A percentile compares a stretch with the other conserved stretches of the same genome.
These are phyloP conservation scores for Boletus mariae DNA, from an alignment of 1,284 basidiomycete species.

Conservation along the genomic window DNA sequence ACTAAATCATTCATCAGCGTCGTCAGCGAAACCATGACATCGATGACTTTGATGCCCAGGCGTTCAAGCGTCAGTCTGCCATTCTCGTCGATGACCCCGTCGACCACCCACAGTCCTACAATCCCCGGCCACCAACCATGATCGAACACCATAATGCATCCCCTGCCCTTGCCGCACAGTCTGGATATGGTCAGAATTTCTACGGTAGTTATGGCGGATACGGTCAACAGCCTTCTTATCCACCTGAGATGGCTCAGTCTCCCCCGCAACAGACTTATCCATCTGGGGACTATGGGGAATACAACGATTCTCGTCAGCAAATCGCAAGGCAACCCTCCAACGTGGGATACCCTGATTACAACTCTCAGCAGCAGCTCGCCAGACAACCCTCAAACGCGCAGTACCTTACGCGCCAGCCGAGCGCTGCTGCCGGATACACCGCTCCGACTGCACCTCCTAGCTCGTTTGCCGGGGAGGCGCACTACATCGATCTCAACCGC, in stretches of 20 bases:
- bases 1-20: slow-evolving; percentile 37
- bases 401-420: slow-evolving; percentile 27
- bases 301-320: slow-evolving; percentile 26
- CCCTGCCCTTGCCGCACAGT: slow-evolving; percentile 26
- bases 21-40: slow-evolving; percentile 39
- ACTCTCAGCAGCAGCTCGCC: slow-evolving; percentile 23
- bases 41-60: slow-evolving; percentile 48
- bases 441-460: slow-evolving; percentile 6
- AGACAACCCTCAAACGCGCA: slow-evolving; percentile 26
- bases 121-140: slow-evolving; percentile 55
- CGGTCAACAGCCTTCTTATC: slow-evolving; percentile 37
- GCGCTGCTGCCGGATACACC: slow-evolving; percentile 16
- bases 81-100: slow-evolving; percentile 49
- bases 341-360: slow-evolving; percentile 18
- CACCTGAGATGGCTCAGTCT: slow-evolving; percentile 17
- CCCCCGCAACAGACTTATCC: too few relatives aligned
- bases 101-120: slow-evolving; percentile 27
- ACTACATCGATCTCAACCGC: slow-evolving; percentile 60
- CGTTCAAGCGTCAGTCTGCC: slow-evolving; percentile 60
- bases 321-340: slow-evolving; percentile 23
- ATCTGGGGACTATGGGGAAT: slow-evolving; percentile 16
- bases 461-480: slow-evolving; percentile 27
- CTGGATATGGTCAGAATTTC: slow-evolving; percentile 22
- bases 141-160: slow-evolving; percentile 42
- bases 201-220: slow-evolving; percentile 33